Percentiles rank a stretch among this genome's conserved stretches.
Conservation (phyloP, 2,329 filamentous ascomycete genomes). For the Trichoderma guizhouense region DNA sequence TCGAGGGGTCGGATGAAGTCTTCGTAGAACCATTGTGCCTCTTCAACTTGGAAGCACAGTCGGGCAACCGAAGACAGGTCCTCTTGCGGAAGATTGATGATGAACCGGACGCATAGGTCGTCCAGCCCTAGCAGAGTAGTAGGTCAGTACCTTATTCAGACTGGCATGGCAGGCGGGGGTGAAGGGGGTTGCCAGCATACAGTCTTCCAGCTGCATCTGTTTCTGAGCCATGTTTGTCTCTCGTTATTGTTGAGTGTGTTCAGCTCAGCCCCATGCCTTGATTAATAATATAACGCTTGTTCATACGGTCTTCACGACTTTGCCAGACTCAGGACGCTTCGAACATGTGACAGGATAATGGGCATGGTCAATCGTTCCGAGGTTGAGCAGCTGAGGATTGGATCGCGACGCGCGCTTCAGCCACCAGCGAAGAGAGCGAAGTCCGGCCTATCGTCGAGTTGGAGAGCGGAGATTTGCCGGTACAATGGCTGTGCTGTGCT, state of each 20-base stretch:
- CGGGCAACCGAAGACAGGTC: slow-evolving; percentile 86
- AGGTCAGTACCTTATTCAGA: slow-evolving; percentile 24
- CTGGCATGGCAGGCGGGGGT: not conserved
- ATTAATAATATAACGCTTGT: not conserved
- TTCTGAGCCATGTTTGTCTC: slow-evolving; percentile 55
- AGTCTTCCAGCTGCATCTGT: slow-evolving; percentile 88
- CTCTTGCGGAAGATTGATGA: slow-evolving; percentile 91
- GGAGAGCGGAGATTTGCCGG: not conserved
- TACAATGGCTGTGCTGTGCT: slow-evolving; percentile 1
- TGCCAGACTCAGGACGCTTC: slow-evolving; percentile 29
- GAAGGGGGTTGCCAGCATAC: slow-evolving; percentile 41
- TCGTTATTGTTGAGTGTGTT: not conserved
- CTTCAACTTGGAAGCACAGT: slow-evolving; percentile 98
- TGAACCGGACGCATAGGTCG: slow-evolving; percentile 96
- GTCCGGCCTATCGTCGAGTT: not conserved
- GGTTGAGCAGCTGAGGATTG: slow-evolving; percentile 5
- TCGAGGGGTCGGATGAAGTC: slow-evolving; percentile 94
- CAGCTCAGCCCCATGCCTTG: slow-evolving; percentile 30
- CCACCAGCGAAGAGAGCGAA: slow-evolving; percentile 1
- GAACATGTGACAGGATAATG: slow-evolving; percentile 31
- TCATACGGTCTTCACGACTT: slow-evolving; percentile 29
- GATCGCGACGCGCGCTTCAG: slow-evolving; percentile 12
- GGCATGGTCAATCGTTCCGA: slow-evolving; percentile 29
- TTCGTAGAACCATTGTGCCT: slow-evolving; percentile 99
- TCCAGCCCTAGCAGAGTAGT: slow-evolving; percentile 69